Percentiles rank a stretch among this genome's conserved stretches.
phyloP scores from a whole-genome alignment of 176 grass and related monocot genomes.

The Musa schizocarpa region DNA sequence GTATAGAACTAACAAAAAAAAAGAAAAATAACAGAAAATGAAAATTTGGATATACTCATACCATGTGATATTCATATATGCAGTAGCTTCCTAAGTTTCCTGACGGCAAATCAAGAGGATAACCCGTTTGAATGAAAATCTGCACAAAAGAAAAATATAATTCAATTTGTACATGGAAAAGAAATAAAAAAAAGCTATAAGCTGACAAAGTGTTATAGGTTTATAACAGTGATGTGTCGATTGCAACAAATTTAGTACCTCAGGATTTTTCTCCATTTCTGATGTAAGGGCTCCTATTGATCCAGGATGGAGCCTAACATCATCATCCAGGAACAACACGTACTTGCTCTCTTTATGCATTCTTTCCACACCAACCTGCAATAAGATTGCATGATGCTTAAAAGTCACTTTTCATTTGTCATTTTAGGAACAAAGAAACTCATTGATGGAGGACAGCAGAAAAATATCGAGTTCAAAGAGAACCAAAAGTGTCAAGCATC shows the following conservation, averaged over 20 bases:
- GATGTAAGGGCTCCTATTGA: constrained; percentile 84
- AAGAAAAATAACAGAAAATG: not conserved
- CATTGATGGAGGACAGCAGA: too few species aligned
- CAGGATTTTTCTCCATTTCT: constrained; percentile 95
- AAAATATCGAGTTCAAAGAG: too few species aligned
- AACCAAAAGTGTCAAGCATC: not conserved
- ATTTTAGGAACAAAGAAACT: not conserved
- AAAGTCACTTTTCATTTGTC: not conserved
- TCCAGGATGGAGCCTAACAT: constrained; percentile 93
- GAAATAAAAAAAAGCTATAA: not conserved
- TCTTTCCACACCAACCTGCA: constrained; percentile 84
- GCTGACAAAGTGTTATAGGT: not conserved
- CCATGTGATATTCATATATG: constrained; percentile 99
- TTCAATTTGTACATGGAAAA: not conserved
- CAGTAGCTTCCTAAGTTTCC: constrained; percentile 99
- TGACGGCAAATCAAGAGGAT: constrained; percentile 98
- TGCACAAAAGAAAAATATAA: constrained; percentile 11
- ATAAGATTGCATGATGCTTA: constrained; percentile 13
- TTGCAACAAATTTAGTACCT: constrained; percentile 47
- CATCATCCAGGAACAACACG: constrained; percentile 95
- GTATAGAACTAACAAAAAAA: not conserved
- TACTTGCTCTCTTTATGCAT: constrained; percentile 98
- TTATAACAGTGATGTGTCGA: not conserved
- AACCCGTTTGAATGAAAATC: constrained; percentile 99
- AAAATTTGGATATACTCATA: constrained; percentile 30